Conservation (phyloP, 306 rosid species). For the Casuarina equisetifolia region DNA sequence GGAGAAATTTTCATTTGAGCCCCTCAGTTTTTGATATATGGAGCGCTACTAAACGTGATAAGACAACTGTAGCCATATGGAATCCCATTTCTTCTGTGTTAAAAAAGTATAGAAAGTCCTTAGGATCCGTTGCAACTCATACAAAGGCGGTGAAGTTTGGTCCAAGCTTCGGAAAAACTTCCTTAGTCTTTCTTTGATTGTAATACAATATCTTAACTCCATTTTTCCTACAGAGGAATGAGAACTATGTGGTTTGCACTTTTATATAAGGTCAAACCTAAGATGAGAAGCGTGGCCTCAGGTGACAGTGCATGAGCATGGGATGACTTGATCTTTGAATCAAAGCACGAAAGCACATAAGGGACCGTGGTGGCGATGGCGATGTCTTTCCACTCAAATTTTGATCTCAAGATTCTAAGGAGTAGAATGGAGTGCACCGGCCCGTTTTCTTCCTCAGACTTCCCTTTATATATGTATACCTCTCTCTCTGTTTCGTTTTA, state of each 20-base stretch:
- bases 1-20: conserved; percentile 2
- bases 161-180: conserved; percentile 12
- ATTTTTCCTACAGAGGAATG: conserved; percentile 17
- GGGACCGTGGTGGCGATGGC: conserved; percentile 47
- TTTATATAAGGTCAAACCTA: conserved; percentile 26
- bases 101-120: not conserved
- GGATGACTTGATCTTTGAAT: conserved; percentile 60
- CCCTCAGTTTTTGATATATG: not conserved
- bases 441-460: not conserved
- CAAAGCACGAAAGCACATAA: conserved; percentile 41
- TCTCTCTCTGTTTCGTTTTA: not conserved
- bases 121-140: not conserved
- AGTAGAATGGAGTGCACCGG: not conserved
- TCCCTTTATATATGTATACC: not conserved
- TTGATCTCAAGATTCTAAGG: conserved; percentile 41
- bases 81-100: not conserved
- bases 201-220: conserved; percentile 19
- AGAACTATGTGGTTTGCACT: conserved; percentile 35
- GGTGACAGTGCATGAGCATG: conserved; percentile 62
- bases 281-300: conserved; percentile 47
- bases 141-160: not conserved
- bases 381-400: conserved; percentile 65
- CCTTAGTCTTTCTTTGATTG: conserved; percentile 24
- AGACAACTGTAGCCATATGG: not conserved
- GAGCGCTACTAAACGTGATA: conserved; percentile 1